A percentile compares a stretch with the other conserved stretches of the same genome.
phyloP scores from a whole-genome alignment of 2,329 filamentous ascomycete genomes.

The Fusarium duplospermum region DNA sequence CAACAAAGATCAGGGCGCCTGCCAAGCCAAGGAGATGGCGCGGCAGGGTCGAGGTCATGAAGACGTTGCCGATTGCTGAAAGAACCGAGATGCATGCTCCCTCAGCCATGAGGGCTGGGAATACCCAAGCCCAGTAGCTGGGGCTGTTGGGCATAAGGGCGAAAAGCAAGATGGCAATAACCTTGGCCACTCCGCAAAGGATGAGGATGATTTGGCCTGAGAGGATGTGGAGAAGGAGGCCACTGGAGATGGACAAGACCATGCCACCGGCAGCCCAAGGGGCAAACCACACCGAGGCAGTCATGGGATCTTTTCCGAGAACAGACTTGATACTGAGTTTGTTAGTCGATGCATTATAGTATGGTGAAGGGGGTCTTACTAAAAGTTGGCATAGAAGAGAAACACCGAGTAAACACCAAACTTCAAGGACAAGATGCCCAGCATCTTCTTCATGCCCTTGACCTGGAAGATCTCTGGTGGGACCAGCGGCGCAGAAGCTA shows the following conservation, averaged over 20 bases:
- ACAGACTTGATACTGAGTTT: conserved; percentile 61
- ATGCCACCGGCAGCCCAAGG: conserved; percentile 70
- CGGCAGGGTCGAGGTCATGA: conserved; percentile 72
- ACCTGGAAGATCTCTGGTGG: conserved; percentile 72
- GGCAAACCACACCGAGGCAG: conserved; percentile 67
- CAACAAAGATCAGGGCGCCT: conserved; percentile 70
- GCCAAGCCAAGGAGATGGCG: conserved; percentile 71
- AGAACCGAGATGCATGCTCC: conserved; percentile 75
- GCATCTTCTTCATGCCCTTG: conserved; percentile 68
- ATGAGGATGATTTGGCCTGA: conserved; percentile 64
- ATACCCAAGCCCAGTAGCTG: conserved; percentile 72
- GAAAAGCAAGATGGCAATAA: conserved; percentile 65
- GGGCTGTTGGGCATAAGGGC: conserved; percentile 64
- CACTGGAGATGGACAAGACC: conserved; percentile 63
- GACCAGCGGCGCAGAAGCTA: conserved; percentile 70
- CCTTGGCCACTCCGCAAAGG: conserved; percentile 61
- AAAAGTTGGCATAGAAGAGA: conserved; percentile 72
- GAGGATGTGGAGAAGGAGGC: conserved; percentile 65
- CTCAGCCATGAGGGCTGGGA: conserved; percentile 68
- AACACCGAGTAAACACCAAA: conserved; percentile 69
- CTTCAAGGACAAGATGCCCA: conserved; percentile 61
- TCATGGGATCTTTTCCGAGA: conserved; percentile 61
- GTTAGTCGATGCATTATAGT: conserved; percentile 1
- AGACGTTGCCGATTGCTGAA: conserved; percentile 74
- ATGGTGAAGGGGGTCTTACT: conserved; percentile 56